These are phyloP conservation scores for Ustulina deusta DNA, from an alignment of 2,329 filamentous ascomycete genomes.

Conservation along the genomic window DNA sequence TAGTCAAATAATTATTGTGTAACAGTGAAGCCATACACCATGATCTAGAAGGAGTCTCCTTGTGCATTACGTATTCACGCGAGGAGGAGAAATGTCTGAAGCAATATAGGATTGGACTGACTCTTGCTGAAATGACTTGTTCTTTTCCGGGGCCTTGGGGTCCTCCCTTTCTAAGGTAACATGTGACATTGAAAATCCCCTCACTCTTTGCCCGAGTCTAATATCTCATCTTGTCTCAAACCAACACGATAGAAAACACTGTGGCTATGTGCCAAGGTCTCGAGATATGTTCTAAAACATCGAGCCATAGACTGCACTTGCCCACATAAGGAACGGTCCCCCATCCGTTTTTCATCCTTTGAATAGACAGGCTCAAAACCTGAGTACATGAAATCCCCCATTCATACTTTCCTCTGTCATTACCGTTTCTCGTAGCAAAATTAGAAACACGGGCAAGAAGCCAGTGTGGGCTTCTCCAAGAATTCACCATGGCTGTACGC, in stretches of 20 bases:
- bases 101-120: neutral
- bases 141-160: neutral
- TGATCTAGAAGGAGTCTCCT: neutral
- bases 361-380: neutral
- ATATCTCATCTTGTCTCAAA: neutral
- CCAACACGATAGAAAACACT: neutral
- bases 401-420: neutral
- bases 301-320: neutral
- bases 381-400: neutral
- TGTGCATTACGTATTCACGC: neutral
- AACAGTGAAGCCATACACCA: too few relatives aligned
- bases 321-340: neutral
- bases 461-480: neutral
- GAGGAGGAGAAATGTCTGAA: neutral
- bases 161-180: neutral
- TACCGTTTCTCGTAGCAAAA: neutral
- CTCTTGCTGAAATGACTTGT: neutral
- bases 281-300: neutral
- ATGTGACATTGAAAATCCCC: conserved; percentile 9
- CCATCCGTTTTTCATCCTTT: neutral
- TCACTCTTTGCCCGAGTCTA: neutral
- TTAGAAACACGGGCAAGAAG: neutral
- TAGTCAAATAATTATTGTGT: conserved; percentile 3
- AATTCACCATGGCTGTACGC: conserved; percentile 9
- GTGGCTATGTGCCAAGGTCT: conserved; percentile 2